Percentiles rank a stretch among this genome's conserved stretches.
These are phyloP conservation scores for Wickerhamiella kazuoi DNA, from an alignment of 805 yeast species.

Conservation along the genomic window DNA sequence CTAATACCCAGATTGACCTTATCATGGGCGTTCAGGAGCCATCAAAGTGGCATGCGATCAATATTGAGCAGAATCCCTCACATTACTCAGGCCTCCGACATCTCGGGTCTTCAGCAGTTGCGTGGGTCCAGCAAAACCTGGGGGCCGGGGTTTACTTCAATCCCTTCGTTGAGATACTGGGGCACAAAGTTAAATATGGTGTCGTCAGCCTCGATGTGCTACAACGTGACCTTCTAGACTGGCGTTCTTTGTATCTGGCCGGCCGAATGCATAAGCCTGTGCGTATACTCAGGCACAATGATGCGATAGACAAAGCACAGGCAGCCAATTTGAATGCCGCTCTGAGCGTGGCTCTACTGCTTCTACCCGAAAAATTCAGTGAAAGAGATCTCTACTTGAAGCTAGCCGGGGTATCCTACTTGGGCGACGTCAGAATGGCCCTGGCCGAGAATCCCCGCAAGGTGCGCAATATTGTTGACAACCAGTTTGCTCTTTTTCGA, in stretches of 20 bases:
- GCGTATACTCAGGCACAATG: conserved; percentile 39
- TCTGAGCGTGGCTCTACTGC: conserved; percentile 44
- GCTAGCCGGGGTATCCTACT: conserved; percentile 65
- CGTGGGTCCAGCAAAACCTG: conserved; percentile 35
- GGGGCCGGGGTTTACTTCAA: conserved; percentile 93
- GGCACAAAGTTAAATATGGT: conserved; percentile 64
- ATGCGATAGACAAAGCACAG: conserved; percentile 10
- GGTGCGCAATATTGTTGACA: conserved; percentile 64
- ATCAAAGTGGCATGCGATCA: conserved; percentile 56
- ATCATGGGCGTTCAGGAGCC: conserved; percentile 67
- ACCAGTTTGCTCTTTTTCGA: conserved; percentile 55
- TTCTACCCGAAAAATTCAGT: conserved; percentile 33
- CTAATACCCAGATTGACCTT: conserved; percentile 55
- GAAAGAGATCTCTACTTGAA: conserved; percentile 55
- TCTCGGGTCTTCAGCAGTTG: conserved; percentile 42
- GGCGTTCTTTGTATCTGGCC: conserved; percentile 76
- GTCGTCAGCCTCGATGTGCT: conserved; percentile 48
- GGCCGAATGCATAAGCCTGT: conserved; percentile 94
- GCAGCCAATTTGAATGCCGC: conserved; percentile 62
- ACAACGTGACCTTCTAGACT: conserved; percentile 53
- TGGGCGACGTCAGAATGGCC: conserved; percentile 77
- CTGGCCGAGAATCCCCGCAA: conserved; percentile 88
- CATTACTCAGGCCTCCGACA: conserved; percentile 60
- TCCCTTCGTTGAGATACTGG: conserved; percentile 58
- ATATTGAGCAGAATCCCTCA: conserved; percentile 43